These are phyloP conservation scores for Russula olivacea DNA, from an alignment of 768 basidiomycete genomes.

Conservation along the genomic window DNA sequence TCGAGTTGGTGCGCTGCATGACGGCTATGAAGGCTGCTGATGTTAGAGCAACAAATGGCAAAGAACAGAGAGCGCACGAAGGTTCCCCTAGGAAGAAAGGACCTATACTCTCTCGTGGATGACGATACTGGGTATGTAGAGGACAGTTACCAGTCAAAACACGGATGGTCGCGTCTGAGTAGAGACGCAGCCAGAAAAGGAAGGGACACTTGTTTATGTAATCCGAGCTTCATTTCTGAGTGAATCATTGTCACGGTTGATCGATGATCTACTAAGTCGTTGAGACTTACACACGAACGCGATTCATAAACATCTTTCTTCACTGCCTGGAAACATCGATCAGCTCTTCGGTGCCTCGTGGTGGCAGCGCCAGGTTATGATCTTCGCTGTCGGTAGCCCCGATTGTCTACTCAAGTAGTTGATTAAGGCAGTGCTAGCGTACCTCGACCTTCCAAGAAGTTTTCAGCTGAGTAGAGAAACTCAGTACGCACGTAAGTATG, in stretches of 20 bases:
- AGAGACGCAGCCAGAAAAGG: not conserved
- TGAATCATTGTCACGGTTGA: no score
- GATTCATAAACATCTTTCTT: not conserved
- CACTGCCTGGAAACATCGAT: not conserved
- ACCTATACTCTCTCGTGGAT: not conserved
- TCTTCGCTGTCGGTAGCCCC: not conserved
- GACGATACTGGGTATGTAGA: not conserved
- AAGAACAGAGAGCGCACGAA: not conserved
- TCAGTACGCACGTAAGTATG: not conserved
- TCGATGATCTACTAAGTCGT: no score
- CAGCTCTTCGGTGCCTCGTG: not conserved
- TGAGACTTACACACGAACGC: not conserved
- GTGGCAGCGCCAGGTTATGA: not conserved
- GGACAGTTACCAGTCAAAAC: slow-evolving; percentile 1
- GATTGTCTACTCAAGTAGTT: not conserved
- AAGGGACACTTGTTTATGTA: slow-evolving; percentile 8
- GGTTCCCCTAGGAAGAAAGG: not conserved
- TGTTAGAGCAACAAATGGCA: not conserved
- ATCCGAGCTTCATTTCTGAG: not conserved
- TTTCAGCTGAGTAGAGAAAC: not conserved
- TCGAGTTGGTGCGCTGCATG: slow-evolving; percentile 35
- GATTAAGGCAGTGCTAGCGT: not conserved
- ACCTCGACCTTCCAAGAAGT: not conserved
- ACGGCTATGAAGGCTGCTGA: not conserved
- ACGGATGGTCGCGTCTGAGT: not conserved